Conservation (phyloP, 1,139 yeast genomes). For the Saccharomyces hybrid region DNA sequence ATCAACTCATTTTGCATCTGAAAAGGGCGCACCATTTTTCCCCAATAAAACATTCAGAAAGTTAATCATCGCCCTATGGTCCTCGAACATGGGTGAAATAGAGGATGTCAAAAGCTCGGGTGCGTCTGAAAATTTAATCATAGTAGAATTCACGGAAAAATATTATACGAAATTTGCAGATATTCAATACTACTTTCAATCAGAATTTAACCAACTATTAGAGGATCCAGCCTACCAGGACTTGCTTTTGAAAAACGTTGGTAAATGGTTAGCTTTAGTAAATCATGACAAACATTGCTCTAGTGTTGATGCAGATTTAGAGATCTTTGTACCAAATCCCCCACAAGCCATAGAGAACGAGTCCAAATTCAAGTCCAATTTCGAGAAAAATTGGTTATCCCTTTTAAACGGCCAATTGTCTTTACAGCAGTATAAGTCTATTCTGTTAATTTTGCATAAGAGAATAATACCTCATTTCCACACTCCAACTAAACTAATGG, state of each 20-base stretch:
- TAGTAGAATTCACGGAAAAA: conserved; percentile 51
- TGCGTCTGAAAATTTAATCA: conserved; percentile 41
- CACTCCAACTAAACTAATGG: conserved; percentile 82
- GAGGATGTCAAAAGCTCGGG: conserved; percentile 40
- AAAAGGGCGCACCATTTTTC: conserved; percentile 47
- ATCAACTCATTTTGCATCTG: conserved; percentile 44
- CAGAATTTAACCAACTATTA: conserved; percentile 32
- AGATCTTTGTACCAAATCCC: conserved; percentile 39
- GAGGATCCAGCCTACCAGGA: conserved; percentile 13
- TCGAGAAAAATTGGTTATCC: conserved; percentile 61
- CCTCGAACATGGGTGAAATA: conserved; percentile 35
- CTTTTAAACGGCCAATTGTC: conserved; percentile 43
- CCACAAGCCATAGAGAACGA: conserved; percentile 50
- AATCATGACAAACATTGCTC: conserved; percentile 33
- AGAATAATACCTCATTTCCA: conserved; percentile 74
- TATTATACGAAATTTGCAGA: conserved; percentile 54
- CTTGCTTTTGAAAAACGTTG: conserved; percentile 9
- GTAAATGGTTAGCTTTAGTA: conserved; percentile 35
- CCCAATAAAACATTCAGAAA: conserved; percentile 49
- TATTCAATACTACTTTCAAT: conserved; percentile 56
- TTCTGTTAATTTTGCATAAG: conserved; percentile 68
- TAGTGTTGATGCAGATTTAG: conserved; percentile 28
- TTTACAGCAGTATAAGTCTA: conserved; percentile 54
- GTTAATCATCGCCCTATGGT: conserved; percentile 41
- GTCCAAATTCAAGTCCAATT: conserved; percentile 52